Evolutionary conservation across 768 basidiomycete genomes (phyloP), one percentile per base, ranked within the genome.

Genomic region (Rhodosporidiobolus odoratus): DNA sequence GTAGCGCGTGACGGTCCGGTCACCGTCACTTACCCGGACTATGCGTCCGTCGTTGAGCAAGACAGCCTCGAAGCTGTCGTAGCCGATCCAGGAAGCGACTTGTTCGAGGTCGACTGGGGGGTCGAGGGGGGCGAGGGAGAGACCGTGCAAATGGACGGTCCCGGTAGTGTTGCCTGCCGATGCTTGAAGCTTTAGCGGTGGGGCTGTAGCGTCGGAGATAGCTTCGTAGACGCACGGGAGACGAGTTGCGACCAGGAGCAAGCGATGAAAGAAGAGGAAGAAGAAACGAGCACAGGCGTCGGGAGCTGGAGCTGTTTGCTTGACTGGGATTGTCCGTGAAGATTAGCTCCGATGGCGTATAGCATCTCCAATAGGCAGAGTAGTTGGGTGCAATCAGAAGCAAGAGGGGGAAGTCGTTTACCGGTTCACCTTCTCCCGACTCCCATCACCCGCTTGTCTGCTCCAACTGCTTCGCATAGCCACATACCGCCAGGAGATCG

Each of bases 221-320:
- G 38, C 34, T 9, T 16, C 12, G 5, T 23, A 34, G 41, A 62
- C 71, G 48, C 37, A 65, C 71, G 38, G 27, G 58, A 16, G 53
- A 72, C 23, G 23, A 27, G 16, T 32, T 68, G 62, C 12, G 66
- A 64, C 58, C 58, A 68, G 16, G 62, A 68, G n/a, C 62, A 66
- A 25, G 66, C 71, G 53, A 50, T 32, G 32, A 72, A 45, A 3
- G 62, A 34, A 5, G 35, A 47, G 12, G 37, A 25, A 15, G 47
- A n/a, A 15, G 48, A 27, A 4, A 45, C 35, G 21, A 56, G 7
- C 4, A 10, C 27, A 25, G 21, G 3, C 32, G 63, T 3, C 5
- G 7, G 8, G 27, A 37, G 43, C n/a, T 23, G 30, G 21, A 32
- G 32, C 21, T 54, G 10, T 16, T 40, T 32, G 27, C 32, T 30